A percentile compares a stretch with the other conserved stretches of the same genome.
Conservation (phyloP, 768 basidiomycete species). For the Tylopilus intermedius region DNA sequence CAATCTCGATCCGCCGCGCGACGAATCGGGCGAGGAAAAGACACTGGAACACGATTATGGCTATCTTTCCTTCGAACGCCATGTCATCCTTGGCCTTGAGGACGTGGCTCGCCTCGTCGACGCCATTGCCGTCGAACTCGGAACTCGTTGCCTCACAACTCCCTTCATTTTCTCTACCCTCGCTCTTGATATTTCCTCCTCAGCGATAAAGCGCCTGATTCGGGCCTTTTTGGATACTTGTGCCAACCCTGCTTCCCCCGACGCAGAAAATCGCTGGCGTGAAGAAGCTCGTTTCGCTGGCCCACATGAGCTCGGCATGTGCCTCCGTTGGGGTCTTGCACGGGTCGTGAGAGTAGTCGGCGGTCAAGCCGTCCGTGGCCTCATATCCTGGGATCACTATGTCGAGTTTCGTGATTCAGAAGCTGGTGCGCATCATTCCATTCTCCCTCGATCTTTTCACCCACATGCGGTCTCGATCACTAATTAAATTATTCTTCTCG, state of each 20-base stretch:
- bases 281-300: slow-evolving; percentile 83
- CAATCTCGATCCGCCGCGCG: slow-evolving; percentile 44
- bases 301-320: slow-evolving; percentile 86
- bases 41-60: slow-evolving; percentile 54
- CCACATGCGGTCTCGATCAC: slow-evolving; percentile 18
- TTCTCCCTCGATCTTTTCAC: slow-evolving; percentile 20
- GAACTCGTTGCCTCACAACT: slow-evolving; percentile 71
- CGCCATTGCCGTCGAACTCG: slow-evolving; percentile 64
- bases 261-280: slow-evolving; percentile 56
- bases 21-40: slow-evolving; percentile 36
- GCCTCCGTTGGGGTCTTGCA: slow-evolving; percentile 87
- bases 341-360: slow-evolving; percentile 67
- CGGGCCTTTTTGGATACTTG: slow-evolving; percentile 75
- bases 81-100: slow-evolving; percentile 73
- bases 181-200: slow-evolving; percentile 77
- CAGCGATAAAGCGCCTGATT: slow-evolving; percentile 73
- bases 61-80: slow-evolving; percentile 66
- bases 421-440: slow-evolving; percentile 52
- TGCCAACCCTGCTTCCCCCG: slow-evolving; percentile 26
- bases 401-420: slow-evolving; percentile 77
- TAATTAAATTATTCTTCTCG: slow-evolving; percentile 19
- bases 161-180: slow-evolving; percentile 89
- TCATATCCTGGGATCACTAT: slow-evolving; percentile 84
- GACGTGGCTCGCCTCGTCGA: slow-evolving; percentile 69
- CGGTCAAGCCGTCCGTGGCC: slow-evolving; percentile 72